phyloP scores from a whole-genome alignment of 495 filamentous ascomycete species.

The Stereocaulon alpinum region DNA sequence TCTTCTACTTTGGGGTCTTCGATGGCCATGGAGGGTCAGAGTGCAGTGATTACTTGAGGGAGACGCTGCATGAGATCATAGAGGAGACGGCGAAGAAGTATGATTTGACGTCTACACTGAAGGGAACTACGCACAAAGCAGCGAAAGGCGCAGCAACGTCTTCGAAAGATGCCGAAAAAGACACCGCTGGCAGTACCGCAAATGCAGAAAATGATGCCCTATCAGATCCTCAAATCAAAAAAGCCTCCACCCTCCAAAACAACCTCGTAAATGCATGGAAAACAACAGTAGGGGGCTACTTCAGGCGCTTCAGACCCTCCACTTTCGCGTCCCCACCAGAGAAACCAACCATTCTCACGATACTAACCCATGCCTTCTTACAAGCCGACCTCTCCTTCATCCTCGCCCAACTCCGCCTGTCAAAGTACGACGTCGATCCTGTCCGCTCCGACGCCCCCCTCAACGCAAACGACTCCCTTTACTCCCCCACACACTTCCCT shows the following conservation, averaged over 20 bases:
- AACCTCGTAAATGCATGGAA: slow-evolving; percentile 68
- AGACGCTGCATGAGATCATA: slow-evolving; percentile 78
- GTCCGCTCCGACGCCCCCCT: slow-evolving; percentile 60
- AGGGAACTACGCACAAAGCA: slow-evolving; percentile 17
- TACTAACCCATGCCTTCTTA: slow-evolving; percentile 84
- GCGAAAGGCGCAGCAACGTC: background rate
- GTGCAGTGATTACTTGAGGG: slow-evolving; percentile 76
- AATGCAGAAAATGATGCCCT: background rate
- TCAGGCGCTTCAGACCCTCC: slow-evolving; percentile 71
- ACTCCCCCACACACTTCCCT: slow-evolving; percentile 49
- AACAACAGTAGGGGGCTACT: slow-evolving; percentile 84
- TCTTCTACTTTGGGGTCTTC: slow-evolving; percentile 95
- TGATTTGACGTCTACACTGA: slow-evolving; percentile 60
- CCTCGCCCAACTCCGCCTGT: slow-evolving; percentile 54
- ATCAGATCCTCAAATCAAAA: background rate
- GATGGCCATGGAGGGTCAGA: slow-evolving; percentile 91
- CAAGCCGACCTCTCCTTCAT: slow-evolving; percentile 89
- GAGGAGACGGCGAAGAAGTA: slow-evolving; percentile 69
- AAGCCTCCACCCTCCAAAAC: slow-evolving; percentile 49
- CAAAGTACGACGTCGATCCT: slow-evolving; percentile 60
- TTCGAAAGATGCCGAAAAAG: background rate
- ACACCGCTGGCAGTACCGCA: background rate
- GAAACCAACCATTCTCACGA: slow-evolving; percentile 41
- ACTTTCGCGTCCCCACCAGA: slow-evolving; percentile 41
- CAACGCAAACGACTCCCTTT: slow-evolving; percentile 70